phyloP scores from a whole-genome alignment of 1,139 yeast species.

The Oligophagozyma castellii region DNA sequence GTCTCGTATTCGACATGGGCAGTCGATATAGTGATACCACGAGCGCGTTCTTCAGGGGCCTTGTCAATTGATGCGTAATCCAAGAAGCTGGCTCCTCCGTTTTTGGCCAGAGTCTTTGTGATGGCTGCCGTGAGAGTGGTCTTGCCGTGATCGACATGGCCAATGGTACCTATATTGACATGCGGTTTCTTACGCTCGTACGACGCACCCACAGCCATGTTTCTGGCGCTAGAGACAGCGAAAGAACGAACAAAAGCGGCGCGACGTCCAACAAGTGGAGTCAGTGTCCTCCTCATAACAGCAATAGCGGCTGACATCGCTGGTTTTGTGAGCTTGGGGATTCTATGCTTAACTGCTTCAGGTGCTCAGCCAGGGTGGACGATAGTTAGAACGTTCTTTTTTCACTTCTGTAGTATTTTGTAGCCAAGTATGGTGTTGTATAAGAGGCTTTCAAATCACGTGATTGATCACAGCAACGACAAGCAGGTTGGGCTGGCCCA shows the following conservation, averaged over 20 bases:
- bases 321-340: too few relatives aligned
- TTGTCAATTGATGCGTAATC: slow-evolving; percentile 91
- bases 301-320: too few relatives aligned
- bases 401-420: too few relatives aligned
- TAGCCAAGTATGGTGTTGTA: too few relatives aligned
- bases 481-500: too few relatives aligned
- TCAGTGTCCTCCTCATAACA: too few relatives aligned
- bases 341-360: too few relatives aligned
- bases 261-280: too few relatives aligned
- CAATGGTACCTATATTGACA: slow-evolving; percentile 89
- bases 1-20: slow-evolving; percentile 96
- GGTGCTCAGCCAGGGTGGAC: too few relatives aligned
- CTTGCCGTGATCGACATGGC: slow-evolving; percentile 98
- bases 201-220: slow-evolving; percentile 43
- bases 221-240: not conserved
- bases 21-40: slow-evolving; percentile 97
- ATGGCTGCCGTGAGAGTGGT: slow-evolving; percentile 97
- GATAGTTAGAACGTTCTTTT: too few relatives aligned
- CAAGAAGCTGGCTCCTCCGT: slow-evolving; percentile 87
- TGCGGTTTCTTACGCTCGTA: slow-evolving; percentile 93
- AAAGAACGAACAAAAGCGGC: not conserved
- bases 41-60: slow-evolving; percentile 99
- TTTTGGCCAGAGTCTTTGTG: slow-evolving; percentile 79
- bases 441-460: too few relatives aligned
- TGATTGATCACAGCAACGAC: too few relatives aligned